Evolutionary conservation across 257 asterid genomes (phyloP), one percentile per base, ranked within the genome.

Genomic region (Ilex asprella): DNA sequence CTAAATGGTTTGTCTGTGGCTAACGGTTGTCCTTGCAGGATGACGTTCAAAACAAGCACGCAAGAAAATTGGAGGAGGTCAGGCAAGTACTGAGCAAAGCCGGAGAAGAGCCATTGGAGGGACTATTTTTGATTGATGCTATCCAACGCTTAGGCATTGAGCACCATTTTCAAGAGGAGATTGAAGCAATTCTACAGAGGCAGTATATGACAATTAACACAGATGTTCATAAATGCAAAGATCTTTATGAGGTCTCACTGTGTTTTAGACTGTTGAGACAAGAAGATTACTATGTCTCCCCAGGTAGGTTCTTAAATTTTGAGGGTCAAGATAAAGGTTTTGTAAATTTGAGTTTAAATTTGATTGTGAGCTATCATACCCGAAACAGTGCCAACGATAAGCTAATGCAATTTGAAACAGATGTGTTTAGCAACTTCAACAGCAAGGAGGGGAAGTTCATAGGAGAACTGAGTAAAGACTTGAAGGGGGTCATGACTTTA

Each of bases 251-350:
- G 6, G 47, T 56, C 31, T 44, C 70, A 30, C 64, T 66, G 57
- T 55, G 29, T 29, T 66, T 66, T 52, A 60, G 70, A 66, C 50
- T 58, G 4, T 56, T 57, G 21, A 57, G 64, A 49, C 70, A 66
- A 66, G 51, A 11, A 1, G 70, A 52, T 30, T 49, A 30, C 12
- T 44, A 58, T 31, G 52, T 58, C 3, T 5, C 70, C 12, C 16
- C 58, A 2, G 64, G 70, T 66, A 27, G 14, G 54, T 21, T 21
- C 27, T 21, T 21, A 15, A 21, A 21, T 49, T 12, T 12, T 49
- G 3, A 11, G 11, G 11, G 10, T 49, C 5, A 49, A 1, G 8
- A 4, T 35, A 35, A 35, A 35, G 41, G 27, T 21, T 21, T 21
- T 21, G 27, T 21, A 21, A 21, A 21, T 21, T 21, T 21, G 1